phyloP scores from a whole-genome alignment of 2,329 filamentous ascomycete species.

The Cercospora sesami region DNA sequence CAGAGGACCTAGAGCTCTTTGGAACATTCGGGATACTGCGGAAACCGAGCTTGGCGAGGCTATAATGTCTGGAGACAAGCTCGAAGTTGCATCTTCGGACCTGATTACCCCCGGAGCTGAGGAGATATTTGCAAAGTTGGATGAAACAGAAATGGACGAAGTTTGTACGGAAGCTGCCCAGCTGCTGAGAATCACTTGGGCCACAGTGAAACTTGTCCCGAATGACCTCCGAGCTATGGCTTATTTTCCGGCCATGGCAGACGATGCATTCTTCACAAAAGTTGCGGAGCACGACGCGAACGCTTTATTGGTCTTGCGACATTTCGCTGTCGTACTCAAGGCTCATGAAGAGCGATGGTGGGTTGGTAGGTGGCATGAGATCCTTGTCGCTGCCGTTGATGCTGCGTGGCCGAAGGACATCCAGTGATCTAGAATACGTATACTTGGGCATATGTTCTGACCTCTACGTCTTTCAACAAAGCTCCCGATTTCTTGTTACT shows the following conservation, averaged over 20 bases:
- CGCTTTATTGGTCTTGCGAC: slow-evolving; percentile 27
- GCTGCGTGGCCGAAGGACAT: neutral
- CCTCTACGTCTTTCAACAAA: neutral
- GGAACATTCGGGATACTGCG: slow-evolving; percentile 19
- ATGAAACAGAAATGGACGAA: slow-evolving; percentile 9
- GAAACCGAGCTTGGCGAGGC: slow-evolving; percentile 22
- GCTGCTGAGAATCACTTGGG: slow-evolving; percentile 17
- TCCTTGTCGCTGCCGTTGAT: slow-evolving; percentile 27
- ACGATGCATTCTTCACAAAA: slow-evolving; percentile 29
- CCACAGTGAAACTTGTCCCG: slow-evolving; percentile 7
- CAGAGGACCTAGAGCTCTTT: slow-evolving; percentile 29
- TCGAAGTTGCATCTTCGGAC: slow-evolving; percentile 9
- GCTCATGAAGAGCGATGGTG: slow-evolving; percentile 29
- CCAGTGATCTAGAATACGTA: neutral
- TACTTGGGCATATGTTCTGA: neutral
- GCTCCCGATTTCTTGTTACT: neutral
- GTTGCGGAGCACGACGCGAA: slow-evolving; percentile 25
- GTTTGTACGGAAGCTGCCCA: slow-evolving; percentile 15
- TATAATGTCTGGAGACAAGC: slow-evolving; percentile 19
- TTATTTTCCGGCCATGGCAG: slow-evolving; percentile 30
- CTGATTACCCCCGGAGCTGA: neutral
- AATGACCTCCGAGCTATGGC: slow-evolving; percentile 28
- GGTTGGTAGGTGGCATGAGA: slow-evolving; percentile 28
- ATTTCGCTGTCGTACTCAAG: slow-evolving; percentile 27
- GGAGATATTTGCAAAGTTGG: slow-evolving; percentile 11